Evolutionary conservation across 805 yeast species (phyloP).

Genomic region (Cyberlindnera meyerae): DNA sequence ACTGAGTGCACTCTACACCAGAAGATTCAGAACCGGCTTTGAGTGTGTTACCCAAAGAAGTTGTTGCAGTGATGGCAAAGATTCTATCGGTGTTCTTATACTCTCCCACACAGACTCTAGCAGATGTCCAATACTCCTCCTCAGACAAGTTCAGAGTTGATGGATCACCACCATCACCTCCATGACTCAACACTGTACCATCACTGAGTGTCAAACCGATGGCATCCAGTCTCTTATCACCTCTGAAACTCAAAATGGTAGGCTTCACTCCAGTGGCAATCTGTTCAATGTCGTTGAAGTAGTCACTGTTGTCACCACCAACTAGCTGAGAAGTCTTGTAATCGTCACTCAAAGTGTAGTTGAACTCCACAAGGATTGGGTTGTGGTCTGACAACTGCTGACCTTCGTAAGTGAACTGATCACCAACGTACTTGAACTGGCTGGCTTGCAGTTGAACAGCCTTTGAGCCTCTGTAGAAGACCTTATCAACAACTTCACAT

Average conservation of each 20-base stretch:
- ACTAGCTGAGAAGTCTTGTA: slow-evolving; percentile 3
- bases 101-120: slow-evolving; percentile 40
- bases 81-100: slow-evolving; percentile 35
- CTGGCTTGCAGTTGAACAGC: slow-evolving; percentile 2
- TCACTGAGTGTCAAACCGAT: slow-evolving; percentile 29
- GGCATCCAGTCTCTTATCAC: slow-evolving; percentile 11
- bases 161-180: slow-evolving; percentile 12
- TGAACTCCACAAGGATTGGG: slow-evolving; percentile 10
- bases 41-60: slow-evolving; percentile 6
- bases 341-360: slow-evolving; percentile 2
- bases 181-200: slow-evolving; percentile 21
- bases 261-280: slow-evolving; percentile 4
- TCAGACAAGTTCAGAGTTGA: too few species aligned
- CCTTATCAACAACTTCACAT: slow-evolving; percentile 11
- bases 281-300: slow-evolving; percentile 6
- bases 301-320: slow-evolving; percentile 7
- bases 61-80: slow-evolving; percentile 25
- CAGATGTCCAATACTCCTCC: slow-evolving; percentile 30
- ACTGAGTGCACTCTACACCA: slow-evolving; percentile 1
- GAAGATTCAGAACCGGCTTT: slow-evolving; percentile 5
- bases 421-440: slow-evolving; percentile 6
- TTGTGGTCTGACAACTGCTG: slow-evolving; percentile 9
- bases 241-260: slow-evolving; percentile 2
- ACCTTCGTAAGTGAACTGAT: slow-evolving; percentile 5
- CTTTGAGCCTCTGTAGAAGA: slow-evolving; percentile 9